Conservation (phyloP, 306 rosid genomes). For the Cercis canadensis region DNA sequence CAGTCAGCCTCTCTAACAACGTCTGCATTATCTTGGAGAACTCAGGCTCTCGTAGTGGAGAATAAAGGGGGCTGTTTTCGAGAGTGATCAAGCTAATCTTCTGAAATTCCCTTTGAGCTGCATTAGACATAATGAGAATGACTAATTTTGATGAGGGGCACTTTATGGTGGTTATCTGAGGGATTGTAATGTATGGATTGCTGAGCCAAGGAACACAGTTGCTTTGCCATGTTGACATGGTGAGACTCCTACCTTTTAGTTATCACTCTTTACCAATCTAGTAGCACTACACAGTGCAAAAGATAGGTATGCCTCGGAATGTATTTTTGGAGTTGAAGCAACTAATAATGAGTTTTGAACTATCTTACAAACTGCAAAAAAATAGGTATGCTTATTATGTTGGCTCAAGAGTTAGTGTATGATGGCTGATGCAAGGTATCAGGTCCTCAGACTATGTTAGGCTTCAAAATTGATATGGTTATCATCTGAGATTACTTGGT, state of each 20-base stretch:
- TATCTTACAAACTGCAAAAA: background rate
- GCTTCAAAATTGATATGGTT: background rate
- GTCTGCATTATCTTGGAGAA: background rate
- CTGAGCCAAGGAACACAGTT: slow-evolving; percentile 62
- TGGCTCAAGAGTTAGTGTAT: background rate
- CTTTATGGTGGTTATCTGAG: slow-evolving; percentile 47
- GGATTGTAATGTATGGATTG: slow-evolving; percentile 56
- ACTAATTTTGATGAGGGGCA: slow-evolving; percentile 47
- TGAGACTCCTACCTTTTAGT: slow-evolving; percentile 29
- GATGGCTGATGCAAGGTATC: slow-evolving; percentile 9
- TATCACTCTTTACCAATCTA: slow-evolving; percentile 21
- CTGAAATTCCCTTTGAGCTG: slow-evolving; percentile 33
- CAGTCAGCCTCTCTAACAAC: background rate
- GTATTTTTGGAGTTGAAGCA: background rate
- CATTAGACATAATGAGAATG: slow-evolving; percentile 58
- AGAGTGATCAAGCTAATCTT: slow-evolving; percentile 15
- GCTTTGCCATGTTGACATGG: slow-evolving; percentile 58
- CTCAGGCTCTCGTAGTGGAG: slow-evolving; percentile 2
- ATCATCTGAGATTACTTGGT: slow-evolving; percentile 6
- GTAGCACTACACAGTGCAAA: too few species aligned
- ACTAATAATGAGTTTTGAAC: background rate
- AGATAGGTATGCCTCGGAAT: too few species aligned
- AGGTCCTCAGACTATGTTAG: background rate
- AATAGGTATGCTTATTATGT: background rate
- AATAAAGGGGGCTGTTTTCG: background rate